phyloP scores from a whole-genome alignment of 1,284 basidiomycete genomes.

The Phenoliferia sp. region DNA sequence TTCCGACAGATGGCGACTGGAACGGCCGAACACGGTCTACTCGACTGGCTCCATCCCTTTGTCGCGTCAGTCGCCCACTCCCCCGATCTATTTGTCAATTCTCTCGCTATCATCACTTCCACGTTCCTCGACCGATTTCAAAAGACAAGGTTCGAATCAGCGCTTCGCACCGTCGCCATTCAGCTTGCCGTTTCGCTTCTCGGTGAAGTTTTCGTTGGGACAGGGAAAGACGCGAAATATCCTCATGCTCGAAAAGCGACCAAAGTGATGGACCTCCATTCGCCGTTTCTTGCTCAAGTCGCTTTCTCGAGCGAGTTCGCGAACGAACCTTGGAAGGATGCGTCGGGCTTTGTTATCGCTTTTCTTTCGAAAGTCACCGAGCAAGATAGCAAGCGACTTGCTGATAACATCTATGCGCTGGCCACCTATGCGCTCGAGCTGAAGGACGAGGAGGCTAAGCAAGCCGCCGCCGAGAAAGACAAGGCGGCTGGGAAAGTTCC shows the following conservation, averaged over 20 bases:
- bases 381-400: slow-evolving; percentile 17
- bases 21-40: background rate
- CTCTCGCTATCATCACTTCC: slow-evolving; percentile 28
- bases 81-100: slow-evolving; percentile 23
- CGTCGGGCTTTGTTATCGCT: slow-evolving; percentile 3
- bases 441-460: slow-evolving; percentile 7
- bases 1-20: background rate
- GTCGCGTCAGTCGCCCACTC: slow-evolving; percentile 31
- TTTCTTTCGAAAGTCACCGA: slow-evolving; percentile 17
- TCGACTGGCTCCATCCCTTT: slow-evolving; percentile 34
- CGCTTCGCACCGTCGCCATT: slow-evolving; percentile 20
- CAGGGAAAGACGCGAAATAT: background rate
- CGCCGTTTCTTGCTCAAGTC: slow-evolving; percentile 15
- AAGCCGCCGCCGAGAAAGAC: slow-evolving; percentile 1
- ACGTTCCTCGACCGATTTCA: slow-evolving; percentile 32
- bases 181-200: slow-evolving; percentile 25
- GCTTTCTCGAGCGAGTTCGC: slow-evolving; percentile 17
- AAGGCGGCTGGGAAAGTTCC: background rate
- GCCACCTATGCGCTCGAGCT: slow-evolving; percentile 5
- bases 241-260: slow-evolving; percentile 23
- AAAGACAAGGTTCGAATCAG: slow-evolving; percentile 21
- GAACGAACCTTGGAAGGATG: slow-evolving; percentile 14
- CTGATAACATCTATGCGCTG: slow-evolving; percentile 19
- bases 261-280: slow-evolving; percentile 30
- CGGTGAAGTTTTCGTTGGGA: slow-evolving; percentile 25